Evolutionary conservation across 2,329 filamentous ascomycete species (phyloP).

Genomic region (Reticulascus tulasneorum): DNA sequence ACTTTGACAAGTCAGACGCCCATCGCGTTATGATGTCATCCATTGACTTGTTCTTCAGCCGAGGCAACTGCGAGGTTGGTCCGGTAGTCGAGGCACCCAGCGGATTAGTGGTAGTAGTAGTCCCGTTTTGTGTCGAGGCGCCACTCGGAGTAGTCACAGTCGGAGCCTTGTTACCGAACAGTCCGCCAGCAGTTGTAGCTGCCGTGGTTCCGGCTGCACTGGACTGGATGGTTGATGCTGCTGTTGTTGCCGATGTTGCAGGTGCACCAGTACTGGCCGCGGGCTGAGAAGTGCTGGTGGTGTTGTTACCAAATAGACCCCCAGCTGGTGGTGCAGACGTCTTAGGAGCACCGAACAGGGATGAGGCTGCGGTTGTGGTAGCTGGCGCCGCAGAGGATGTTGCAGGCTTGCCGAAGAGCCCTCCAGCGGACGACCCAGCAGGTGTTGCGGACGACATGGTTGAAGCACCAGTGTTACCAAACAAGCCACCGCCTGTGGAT

Average conservation of each 20-base stretch:
- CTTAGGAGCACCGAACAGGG: conserved; percentile 31
- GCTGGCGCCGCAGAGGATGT: conserved; percentile 25
- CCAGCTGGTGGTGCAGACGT: conserved; percentile 26
- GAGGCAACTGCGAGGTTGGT: conserved; percentile 77
- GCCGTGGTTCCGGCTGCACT: conserved; percentile 24
- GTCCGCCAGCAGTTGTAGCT: conserved; percentile 24
- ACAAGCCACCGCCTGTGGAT: conserved; percentile 30
- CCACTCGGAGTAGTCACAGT: conserved; percentile 21
- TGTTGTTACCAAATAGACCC: conserved; percentile 25
- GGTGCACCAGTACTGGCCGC: conserved; percentile 26
- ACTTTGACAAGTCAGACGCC: conserved; percentile 92
- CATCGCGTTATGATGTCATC: conserved; percentile 97
- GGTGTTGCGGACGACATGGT: conserved; percentile 24
- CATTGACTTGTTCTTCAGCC: conserved; percentile 97
- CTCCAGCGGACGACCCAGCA: conserved; percentile 19
- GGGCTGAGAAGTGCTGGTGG: conserved; percentile 24
- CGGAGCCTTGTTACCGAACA: conserved; percentile 31
- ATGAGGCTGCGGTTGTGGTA: conserved; percentile 20
- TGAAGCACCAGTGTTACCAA: conserved; percentile 33
- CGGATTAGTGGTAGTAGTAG: conserved; percentile 26
- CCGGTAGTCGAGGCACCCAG: conserved; percentile 74
- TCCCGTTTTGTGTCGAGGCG: conserved; percentile 20
- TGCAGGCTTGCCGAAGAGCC: conserved; percentile 22
- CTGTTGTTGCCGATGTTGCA: conserved; percentile 23
- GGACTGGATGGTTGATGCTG: conserved; percentile 21